Percentiles rank a stretch among this genome's conserved stretches.
Conservation (phyloP, 2,329 filamentous ascomycete species). For the Sporothrix euskadiensis region DNA sequence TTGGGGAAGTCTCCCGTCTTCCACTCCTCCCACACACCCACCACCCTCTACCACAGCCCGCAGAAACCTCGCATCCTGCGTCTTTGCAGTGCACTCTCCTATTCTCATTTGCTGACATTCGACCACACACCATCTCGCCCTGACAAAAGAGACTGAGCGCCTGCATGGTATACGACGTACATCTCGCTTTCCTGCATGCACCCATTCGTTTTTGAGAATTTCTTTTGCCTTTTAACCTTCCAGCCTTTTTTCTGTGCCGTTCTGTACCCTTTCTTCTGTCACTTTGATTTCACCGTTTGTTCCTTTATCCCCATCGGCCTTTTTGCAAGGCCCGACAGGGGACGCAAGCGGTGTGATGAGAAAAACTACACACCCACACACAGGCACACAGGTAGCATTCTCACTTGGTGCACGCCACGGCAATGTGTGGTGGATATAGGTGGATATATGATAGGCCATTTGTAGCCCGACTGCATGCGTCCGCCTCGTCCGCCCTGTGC, state of each 20-base stretch:
- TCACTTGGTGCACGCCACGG: not conserved
- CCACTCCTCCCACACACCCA: not conserved
- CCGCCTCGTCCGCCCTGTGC: not conserved
- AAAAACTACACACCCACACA: not conserved
- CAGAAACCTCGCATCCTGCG: not conserved
- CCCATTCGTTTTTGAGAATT: not conserved
- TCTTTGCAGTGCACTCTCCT: not conserved
- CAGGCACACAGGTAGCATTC: not conserved
- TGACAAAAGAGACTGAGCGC: not conserved
- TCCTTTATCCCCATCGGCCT: not conserved
- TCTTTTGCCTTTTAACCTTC: not conserved
- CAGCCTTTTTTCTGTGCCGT: not conserved
- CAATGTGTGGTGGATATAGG: not conserved
- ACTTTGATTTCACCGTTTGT: not conserved
- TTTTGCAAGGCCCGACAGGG: not conserved
- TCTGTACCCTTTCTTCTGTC: not conserved
- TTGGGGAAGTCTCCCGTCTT: not conserved
- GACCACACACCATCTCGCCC: not conserved
- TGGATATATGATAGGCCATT: not conserved
- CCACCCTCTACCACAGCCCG: not conserved
- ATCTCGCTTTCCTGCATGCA: slow-evolving; percentile 15
- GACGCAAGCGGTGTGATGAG: slow-evolving; percentile 13
- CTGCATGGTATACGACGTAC: slow-evolving; percentile 3
- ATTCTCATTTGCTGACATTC: not conserved
- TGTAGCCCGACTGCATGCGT: not conserved